A percentile compares a stretch with the other conserved stretches of the same genome.
Evolutionary conservation across 139 green algal species (phyloP).

Genomic region (Chlamydomonas sp.): DNA sequence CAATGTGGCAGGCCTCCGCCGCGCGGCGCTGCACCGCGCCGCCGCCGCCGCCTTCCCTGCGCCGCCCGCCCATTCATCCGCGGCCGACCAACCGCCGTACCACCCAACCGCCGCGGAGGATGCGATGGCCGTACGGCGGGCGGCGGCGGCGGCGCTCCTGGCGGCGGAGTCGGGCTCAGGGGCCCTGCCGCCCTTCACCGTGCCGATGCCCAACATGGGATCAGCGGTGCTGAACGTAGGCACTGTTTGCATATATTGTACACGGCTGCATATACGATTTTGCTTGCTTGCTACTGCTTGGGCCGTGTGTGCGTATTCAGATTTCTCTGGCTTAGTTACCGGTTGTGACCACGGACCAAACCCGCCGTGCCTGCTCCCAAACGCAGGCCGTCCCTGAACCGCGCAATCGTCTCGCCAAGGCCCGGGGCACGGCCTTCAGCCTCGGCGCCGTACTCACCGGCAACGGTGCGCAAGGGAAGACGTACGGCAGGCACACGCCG

Average conservation of each 20-base stretch:
- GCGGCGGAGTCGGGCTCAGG: neutral
- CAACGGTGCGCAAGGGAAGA: neutral
- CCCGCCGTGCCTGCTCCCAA: neutral
- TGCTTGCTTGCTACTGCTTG: too few species aligned
- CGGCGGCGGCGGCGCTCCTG: slow-evolving; percentile 14
- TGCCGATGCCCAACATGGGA: neutral
- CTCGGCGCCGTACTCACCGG: neutral
- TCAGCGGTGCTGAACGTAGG: neutral
- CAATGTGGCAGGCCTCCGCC: neutral
- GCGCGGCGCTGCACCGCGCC: slow-evolving; percentile 8
- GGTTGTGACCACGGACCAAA: neutral
- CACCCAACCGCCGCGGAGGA: neutral
- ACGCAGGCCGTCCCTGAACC: neutral
- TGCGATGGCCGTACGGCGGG: slow-evolving; percentile 13
- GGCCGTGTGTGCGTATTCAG: neutral
- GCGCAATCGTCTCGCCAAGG: neutral
- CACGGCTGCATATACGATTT: too few species aligned
- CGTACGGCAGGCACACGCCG: too few species aligned
- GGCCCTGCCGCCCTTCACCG: neutral
- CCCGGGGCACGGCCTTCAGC: neutral
- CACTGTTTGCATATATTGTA: neutral
- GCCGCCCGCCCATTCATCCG: too few species aligned
- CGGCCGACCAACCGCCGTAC: too few species aligned
- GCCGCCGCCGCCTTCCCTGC: slow-evolving; percentile 10
- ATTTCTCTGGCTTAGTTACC: neutral